Conservation (phyloP, 2,329 filamentous ascomycete species). For the Fusarium solani-melongenae region DNA sequence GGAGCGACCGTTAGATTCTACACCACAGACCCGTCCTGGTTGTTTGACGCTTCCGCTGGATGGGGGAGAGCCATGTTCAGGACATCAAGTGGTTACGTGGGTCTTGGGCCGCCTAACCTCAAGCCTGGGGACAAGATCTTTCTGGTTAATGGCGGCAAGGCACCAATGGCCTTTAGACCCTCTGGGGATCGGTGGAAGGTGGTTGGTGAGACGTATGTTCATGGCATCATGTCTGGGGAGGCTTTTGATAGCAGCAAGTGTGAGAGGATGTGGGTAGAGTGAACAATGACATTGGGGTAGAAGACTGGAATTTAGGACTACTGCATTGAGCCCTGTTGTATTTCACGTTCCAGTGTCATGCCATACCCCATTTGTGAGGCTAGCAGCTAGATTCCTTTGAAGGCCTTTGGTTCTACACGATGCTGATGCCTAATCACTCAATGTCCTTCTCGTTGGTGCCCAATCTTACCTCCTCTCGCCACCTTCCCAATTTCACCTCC, state of each 20-base stretch:
- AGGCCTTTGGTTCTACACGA: neutral
- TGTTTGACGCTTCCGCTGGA: neutral
- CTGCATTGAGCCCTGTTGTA: neutral
- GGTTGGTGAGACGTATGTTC: neutral
- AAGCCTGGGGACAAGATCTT: neutral
- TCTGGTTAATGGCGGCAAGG: neutral
- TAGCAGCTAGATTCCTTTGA: neutral
- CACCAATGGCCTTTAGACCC: neutral
- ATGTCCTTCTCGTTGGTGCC: neutral
- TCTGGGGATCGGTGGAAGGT: neutral
- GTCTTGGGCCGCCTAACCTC: neutral
- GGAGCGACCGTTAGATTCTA: neutral
- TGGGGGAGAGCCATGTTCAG: neutral
- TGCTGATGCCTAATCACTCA: neutral
- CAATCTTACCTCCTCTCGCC: neutral
- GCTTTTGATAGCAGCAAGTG: neutral
- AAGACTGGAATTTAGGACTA: neutral
- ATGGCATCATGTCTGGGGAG: neutral
- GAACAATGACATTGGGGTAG: neutral
- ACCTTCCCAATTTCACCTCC: neutral
- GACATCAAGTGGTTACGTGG: neutral
- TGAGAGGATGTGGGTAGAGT: neutral
- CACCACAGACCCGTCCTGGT: neutral
- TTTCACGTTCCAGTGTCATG: fast-evolving
- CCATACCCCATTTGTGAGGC: neutral